Base-by-base conservation (phyloP, 352 stramenopile genomes). In the Globisporangium sylvaticum region DNA sequence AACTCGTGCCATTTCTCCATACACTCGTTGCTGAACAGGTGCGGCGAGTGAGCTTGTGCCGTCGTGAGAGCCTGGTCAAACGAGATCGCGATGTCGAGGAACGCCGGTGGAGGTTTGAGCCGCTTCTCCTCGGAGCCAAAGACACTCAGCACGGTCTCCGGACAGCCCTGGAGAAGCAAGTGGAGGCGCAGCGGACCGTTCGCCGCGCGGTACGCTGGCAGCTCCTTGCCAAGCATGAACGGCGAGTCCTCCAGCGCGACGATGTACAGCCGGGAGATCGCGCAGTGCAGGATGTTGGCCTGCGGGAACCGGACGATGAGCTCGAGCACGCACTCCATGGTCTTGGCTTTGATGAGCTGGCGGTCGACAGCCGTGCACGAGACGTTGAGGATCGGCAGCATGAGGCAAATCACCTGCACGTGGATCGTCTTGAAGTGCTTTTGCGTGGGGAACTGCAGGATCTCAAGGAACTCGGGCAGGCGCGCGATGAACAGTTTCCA, bases 281-380 rank as follows among this genome's bases (percentile, higher is more conserved):
- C 78, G 50, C 78, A 90, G 52, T 80, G 83, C 44, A 90, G 67
- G 67, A 81, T 96, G 63, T 72, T 92, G 64, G 98, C 90, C 37
- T 95, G 85, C 0, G 98, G 72, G 73, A 95, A 98, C 5, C 93
- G 81, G 25, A 97, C 70, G 67, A 98, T 90, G 42, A 98, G 78
- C 69, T 98, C 92, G 20, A 98, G 87, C 5, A 87, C 67, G 15
- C 64, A 48, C 52, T 86, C 75, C 27, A 91, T 79, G 2, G 74
- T 79, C 61, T 75, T 64, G 18, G 74, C 57, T 0, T 65, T 55
- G 58, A 87, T 77, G 22, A 89, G 65, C 4, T 78, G 63, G 0
- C 63, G 68, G 54, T 93, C 85, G 4, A 89, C 80, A 12, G 75
- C 72, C 0, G 73, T 79, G 62, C 85, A 93, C 1, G 81, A 85